Evolutionary conservation across 805 yeast genomes (phyloP).

Genomic region (Starmerella floricola): DNA sequence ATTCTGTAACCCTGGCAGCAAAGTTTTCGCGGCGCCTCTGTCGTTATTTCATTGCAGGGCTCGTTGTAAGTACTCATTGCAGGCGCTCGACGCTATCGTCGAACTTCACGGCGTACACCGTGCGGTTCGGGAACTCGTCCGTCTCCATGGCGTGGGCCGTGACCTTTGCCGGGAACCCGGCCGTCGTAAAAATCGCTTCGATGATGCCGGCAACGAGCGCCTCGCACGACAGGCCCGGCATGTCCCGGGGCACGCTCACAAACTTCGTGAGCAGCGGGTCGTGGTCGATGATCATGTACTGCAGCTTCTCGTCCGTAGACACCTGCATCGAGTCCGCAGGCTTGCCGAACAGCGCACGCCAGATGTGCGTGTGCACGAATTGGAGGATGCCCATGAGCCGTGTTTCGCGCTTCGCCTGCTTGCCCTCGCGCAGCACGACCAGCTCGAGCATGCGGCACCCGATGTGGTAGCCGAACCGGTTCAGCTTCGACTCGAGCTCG

Average conservation of each 20-base stretch:
- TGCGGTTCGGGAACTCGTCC: constrained; percentile 46
- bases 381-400: constrained; percentile 56
- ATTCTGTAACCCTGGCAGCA: too few relatives aligned
- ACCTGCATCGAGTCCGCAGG: constrained; percentile 66
- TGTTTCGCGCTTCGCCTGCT: constrained; percentile 46
- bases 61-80: not conserved
- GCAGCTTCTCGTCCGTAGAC: constrained; percentile 52
- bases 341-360: constrained; percentile 63
- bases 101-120: constrained; percentile 66
- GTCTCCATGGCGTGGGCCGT: constrained; percentile 70
- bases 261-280: constrained; percentile 58
- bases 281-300: constrained; percentile 71
- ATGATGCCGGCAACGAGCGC: constrained; percentile 77
- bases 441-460: constrained; percentile 65
- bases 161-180: constrained; percentile 61
- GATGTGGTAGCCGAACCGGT: constrained; percentile 62
- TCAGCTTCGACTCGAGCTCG: constrained; percentile 49
- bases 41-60: not conserved
- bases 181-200: constrained; percentile 67
- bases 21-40: too few relatives aligned
- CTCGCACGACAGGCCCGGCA: constrained; percentile 63
- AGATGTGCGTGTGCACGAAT: constrained; percentile 58
- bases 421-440: constrained; percentile 55
- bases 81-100: constrained; percentile 28
- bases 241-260: constrained; percentile 68